A percentile compares a stretch with the other conserved stretches of the same genome.
Evolutionary conservation across 192 early-diverging fungal species (phyloP).

Genomic region (Rhizophagus clarus): DNA sequence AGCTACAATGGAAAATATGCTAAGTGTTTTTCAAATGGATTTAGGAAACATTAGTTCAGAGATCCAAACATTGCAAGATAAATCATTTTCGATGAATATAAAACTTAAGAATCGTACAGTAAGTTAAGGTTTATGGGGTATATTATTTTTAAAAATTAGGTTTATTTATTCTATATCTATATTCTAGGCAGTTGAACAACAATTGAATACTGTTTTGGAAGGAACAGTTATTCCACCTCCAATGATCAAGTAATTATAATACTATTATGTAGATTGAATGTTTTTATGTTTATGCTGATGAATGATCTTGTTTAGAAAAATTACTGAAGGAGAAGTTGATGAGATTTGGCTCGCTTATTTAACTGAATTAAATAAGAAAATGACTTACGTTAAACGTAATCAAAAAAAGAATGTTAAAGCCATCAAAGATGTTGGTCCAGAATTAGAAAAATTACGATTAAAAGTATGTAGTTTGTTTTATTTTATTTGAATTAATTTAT

Average conservation of each 20-base stretch:
- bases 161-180: constrained; percentile 1
- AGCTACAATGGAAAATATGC: constrained; percentile 80
- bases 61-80: constrained; percentile 84
- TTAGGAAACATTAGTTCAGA: constrained; percentile 87
- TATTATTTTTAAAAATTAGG: neutral
- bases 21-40: constrained; percentile 85
- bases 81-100: constrained; percentile 79
- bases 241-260: constrained; percentile 54
- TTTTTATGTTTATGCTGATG: neutral
- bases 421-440: constrained; percentile 86
- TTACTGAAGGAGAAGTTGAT: constrained; percentile 91
- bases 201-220: constrained; percentile 76
- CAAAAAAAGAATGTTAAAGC: constrained; percentile 77
- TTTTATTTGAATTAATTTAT: neutral
- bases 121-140: constrained; percentile 31
- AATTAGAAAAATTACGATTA: constrained; percentile 86
- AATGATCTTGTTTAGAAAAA: constrained; percentile 53
- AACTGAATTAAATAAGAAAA: constrained; percentile 85
- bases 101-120: constrained; percentile 83
- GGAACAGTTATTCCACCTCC: constrained; percentile 82
- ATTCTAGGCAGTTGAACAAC: constrained; percentile 63
- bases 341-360: constrained; percentile 85
- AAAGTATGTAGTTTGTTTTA: constrained; percentile 43
- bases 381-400: constrained; percentile 77
- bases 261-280: neutral